Conservation (phyloP, 2,329 filamentous ascomycete genomes). For the Fusarium sublunatum region DNA sequence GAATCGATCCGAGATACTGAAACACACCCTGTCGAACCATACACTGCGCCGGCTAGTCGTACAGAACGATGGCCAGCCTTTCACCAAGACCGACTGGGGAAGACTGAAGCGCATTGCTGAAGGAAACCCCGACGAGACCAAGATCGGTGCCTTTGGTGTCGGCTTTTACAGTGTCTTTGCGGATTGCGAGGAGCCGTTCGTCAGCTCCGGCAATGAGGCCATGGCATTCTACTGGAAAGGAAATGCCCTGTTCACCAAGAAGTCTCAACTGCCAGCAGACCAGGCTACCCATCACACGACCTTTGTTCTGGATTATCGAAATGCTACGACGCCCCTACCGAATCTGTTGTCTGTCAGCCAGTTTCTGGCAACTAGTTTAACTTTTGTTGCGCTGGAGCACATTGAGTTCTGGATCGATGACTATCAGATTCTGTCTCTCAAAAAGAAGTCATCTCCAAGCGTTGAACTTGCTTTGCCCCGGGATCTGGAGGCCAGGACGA, state of each 20-base stretch:
- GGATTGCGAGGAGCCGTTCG: constrained; percentile 97
- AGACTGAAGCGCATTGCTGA: constrained; percentile 97
- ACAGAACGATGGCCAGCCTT: constrained; percentile 90
- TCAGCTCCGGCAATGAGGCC: constrained; percentile 89
- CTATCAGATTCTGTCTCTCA: constrained; percentile 80
- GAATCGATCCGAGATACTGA: constrained; percentile 77
- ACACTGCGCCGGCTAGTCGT: constrained; percentile 89
- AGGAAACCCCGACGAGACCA: constrained; percentile 97
- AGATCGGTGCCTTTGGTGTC: constrained; percentile 98
- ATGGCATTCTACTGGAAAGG: constrained; percentile 99
- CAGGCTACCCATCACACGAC: constrained; percentile 78
- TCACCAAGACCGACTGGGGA: constrained; percentile 91
- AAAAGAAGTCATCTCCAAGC: constrained; percentile 87
- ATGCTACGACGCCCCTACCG: constrained; percentile 85
- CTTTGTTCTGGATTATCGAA: constrained; percentile 96
- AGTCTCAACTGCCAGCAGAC: constrained; percentile 76
- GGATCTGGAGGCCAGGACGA: constrained; percentile 84
- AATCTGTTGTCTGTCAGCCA: constrained; percentile 87
- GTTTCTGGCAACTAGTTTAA: constrained; percentile 93
- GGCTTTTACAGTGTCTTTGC: constrained; percentile 99
- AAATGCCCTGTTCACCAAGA: constrained; percentile 95
- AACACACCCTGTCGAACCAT: constrained; percentile 85
- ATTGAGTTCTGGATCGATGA: constrained; percentile 94
- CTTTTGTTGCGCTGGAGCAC: constrained; percentile 88
- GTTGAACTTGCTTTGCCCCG: constrained; percentile 77